Evolutionary conservation across 768 basidiomycete genomes (phyloP).

Genomic region (Tylopilus balloui): DNA sequence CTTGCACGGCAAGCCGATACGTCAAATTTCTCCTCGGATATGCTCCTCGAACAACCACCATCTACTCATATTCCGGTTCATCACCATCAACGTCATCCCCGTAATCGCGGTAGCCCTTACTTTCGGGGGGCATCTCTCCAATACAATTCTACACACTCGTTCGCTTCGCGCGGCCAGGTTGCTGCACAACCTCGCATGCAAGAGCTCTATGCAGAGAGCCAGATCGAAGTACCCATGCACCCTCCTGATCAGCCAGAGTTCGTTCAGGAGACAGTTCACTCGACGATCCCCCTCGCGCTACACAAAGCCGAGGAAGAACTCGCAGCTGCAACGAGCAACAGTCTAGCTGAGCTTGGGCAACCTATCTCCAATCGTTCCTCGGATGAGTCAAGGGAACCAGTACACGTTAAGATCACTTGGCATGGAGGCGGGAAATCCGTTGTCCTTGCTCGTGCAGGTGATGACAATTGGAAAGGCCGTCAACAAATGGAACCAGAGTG

Average conservation of each 20-base stretch:
- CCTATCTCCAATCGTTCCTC: slow-evolving; percentile 17
- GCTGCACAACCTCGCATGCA: slow-evolving; percentile 40
- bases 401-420: slow-evolving; percentile 58
- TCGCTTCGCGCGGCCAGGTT: slow-evolving; percentile 33
- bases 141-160: slow-evolving; percentile 43
- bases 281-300: slow-evolving; percentile 57
- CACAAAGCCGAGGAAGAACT: slow-evolving; percentile 33
- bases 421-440: slow-evolving; percentile 60
- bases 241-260: slow-evolving; percentile 35
- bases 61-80: slow-evolving; percentile 41
- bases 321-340: slow-evolving; percentile 11
- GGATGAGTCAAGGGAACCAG: slow-evolving; percentile 29
- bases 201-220: slow-evolving; percentile 40
- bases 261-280: slow-evolving; percentile 54
- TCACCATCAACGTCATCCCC: slow-evolving; percentile 27
- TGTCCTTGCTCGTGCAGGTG: slow-evolving; percentile 65
- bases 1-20: slow-evolving; percentile 24
- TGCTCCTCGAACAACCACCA: slow-evolving; percentile 40
- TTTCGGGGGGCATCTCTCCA: slow-evolving; percentile 34
- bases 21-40: slow-evolving; percentile 35
- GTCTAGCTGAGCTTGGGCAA: slow-evolving; percentile 20
- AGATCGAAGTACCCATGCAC: slow-evolving; percentile 28
- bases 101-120: slow-evolving; percentile 32
- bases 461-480: slow-evolving; percentile 72
- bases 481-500: slow-evolving; percentile 62